Conservation (phyloP, 2,329 filamentous ascomycete genomes). For the Pseudocercospora cruenta region DNA sequence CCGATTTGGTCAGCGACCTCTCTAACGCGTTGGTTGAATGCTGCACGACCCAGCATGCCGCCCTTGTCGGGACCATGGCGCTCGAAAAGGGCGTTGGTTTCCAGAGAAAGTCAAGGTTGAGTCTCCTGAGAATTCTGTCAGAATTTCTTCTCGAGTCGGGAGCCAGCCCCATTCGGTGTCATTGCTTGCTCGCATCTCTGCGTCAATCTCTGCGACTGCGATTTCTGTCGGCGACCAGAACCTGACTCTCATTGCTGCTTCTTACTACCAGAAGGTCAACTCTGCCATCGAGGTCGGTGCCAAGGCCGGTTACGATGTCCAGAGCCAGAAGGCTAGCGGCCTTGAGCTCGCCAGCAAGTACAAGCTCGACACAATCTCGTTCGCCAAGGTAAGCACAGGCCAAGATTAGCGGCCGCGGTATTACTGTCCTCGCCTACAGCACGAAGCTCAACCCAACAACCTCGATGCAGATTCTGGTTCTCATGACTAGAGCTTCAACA, state of each 20-base stretch:
- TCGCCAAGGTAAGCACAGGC: no score
- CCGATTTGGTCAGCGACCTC: neutral
- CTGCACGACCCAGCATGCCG: neutral
- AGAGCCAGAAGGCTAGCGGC: constrained; percentile 87
- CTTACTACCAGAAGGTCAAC: constrained; percentile 99
- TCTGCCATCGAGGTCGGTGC: constrained; percentile 94
- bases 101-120: neutral
- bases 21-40: neutral
- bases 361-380: no score
- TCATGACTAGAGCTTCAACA: no score
- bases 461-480: no score
- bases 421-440: no score
- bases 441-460: no score
- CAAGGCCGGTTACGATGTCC: constrained; percentile 98
- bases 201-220: neutral
- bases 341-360: constrained; percentile 99
- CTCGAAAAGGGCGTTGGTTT: neutral
- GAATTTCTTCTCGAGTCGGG: neutral
- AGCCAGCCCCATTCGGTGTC: neutral
- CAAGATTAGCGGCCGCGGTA: no score
- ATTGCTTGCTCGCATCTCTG: neutral
- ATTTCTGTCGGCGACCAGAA: constrained; percentile 89
- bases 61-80: neutral
- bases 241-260: constrained; percentile 91
- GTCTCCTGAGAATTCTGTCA: neutral